Percentiles rank a stretch among this genome's conserved stretches.
Evolutionary conservation across 345 rosid species (phyloP).

Genomic region (Isatis tinctoria): DNA sequence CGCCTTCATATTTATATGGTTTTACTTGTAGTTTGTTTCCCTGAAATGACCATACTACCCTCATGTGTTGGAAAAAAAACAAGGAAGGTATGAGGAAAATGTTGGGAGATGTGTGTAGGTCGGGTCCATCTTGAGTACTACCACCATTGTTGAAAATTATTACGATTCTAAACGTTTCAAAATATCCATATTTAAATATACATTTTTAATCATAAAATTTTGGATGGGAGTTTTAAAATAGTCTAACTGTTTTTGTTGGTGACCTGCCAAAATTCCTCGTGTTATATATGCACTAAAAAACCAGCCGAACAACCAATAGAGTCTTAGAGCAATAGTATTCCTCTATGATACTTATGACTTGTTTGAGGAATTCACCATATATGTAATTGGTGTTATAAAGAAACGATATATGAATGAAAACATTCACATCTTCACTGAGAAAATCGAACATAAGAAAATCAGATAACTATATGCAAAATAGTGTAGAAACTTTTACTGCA

Average conservation of each 20-base stretch:
- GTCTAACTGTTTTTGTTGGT: conserved; percentile 23
- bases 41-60: conserved; percentile 5
- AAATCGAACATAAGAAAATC: background rate
- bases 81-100: conserved; percentile 23
- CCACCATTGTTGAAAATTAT: conserved; percentile 27
- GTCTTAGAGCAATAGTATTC: background rate
- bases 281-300: conserved; percentile 24
- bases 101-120: background rate
- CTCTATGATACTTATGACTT: background rate
- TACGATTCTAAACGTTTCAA: background rate
- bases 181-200: background rate
- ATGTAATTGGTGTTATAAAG: background rate
- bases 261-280: conserved; percentile 35
- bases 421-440: background rate
- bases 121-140: conserved; percentile 30
- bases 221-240: background rate
- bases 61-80: background rate
- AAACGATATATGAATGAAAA: background rate
- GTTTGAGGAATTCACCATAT: background rate
- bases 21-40: no score
- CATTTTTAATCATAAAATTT: background rate
- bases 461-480: background rate
- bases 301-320: background rate
- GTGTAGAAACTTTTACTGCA: background rate
- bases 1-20: conserved; percentile 27